Conservation (phyloP, 768 basidiomycete species). For the Chlorophyllum brunneum region DNA sequence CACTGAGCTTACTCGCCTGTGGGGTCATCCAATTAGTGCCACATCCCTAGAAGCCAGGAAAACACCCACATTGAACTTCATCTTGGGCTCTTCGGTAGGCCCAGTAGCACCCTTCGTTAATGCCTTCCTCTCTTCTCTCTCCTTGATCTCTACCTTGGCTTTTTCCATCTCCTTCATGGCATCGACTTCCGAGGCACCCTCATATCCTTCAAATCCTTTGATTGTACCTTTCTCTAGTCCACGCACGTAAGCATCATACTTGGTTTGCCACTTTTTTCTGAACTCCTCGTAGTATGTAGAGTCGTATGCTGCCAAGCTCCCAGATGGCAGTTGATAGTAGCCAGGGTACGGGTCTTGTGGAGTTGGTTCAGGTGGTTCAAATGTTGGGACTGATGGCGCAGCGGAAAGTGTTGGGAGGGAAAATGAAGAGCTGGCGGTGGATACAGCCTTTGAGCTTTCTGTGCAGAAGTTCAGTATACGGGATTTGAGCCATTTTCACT, state of each 20-base stretch:
- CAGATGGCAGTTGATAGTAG: slow-evolving; percentile 82
- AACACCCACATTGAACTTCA: slow-evolving; percentile 71
- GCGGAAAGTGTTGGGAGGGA: slow-evolving; percentile 45
- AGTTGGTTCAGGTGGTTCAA: slow-evolving; percentile 70
- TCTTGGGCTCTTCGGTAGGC: slow-evolving; percentile 64
- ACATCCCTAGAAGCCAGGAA: neutral
- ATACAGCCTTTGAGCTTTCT: slow-evolving; percentile 9
- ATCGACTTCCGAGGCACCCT: slow-evolving; percentile 57
- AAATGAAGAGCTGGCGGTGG: slow-evolving; percentile 20
- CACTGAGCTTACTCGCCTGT: slow-evolving; percentile 68
- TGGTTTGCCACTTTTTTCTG: slow-evolving; percentile 67
- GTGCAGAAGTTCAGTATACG: neutral
- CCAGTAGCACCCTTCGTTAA: slow-evolving; percentile 60
- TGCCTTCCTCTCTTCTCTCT: slow-evolving; percentile 73
- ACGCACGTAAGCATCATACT: slow-evolving; percentile 69
- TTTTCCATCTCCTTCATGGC: slow-evolving; percentile 74
- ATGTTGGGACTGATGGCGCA: slow-evolving; percentile 66
- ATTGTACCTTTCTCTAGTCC: slow-evolving; percentile 64
- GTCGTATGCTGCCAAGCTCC: slow-evolving; percentile 75
- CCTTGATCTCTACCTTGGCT: slow-evolving; percentile 70
- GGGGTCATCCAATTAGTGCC: neutral
- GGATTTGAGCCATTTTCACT: neutral
- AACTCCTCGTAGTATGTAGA: slow-evolving; percentile 63
- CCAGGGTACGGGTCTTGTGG: slow-evolving; percentile 78
- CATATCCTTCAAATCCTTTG: slow-evolving; percentile 69